Evolutionary conservation across 2,329 filamentous ascomycete species (phyloP).

Genomic region (Esteya vermicola): DNA sequence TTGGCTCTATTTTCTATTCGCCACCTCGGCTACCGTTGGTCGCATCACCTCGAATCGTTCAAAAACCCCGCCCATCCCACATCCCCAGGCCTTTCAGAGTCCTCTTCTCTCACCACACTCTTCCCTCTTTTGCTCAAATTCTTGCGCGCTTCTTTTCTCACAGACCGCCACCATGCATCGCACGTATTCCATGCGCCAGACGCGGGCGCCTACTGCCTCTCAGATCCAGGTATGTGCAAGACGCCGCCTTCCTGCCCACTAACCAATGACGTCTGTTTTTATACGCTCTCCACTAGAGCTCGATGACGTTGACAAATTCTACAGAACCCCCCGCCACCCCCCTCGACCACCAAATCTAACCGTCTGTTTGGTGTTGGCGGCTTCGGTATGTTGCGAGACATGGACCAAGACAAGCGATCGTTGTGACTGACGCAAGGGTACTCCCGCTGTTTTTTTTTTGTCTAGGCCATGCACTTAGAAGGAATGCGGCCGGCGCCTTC

Average conservation of each 20-base stretch:
- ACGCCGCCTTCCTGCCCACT: neutral
- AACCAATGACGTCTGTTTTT: neutral
- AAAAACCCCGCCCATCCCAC: neutral
- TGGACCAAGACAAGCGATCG: neutral
- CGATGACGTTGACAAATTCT: too few relatives aligned
- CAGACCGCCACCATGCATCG: constrained; percentile 61
- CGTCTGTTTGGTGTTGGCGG: constrained; percentile 79
- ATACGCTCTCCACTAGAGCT: neutral
- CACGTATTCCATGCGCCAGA: constrained; percentile 97
- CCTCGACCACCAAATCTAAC: constrained; percentile 80
- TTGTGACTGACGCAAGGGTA: neutral
- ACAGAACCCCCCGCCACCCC: constrained; percentile 78
- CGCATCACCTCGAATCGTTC: neutral
- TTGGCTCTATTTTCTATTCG: neutral
- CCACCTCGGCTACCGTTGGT: neutral
- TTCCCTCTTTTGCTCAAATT: neutral
- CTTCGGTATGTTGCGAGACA: constrained; percentile 63
- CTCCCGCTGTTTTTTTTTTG: neutral
- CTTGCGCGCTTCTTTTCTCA: too few relatives aligned
- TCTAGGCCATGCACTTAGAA: constrained; percentile 52
- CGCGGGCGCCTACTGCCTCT: constrained; percentile 88
- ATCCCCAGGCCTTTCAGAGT: neutral
- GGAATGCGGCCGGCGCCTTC: constrained; percentile 63
- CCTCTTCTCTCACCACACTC: neutral
- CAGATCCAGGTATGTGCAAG: constrained; percentile 37